Evolutionary conservation across 768 basidiomycete species (phyloP), one percentile per base, ranked within the genome.

Genomic region (Boletus sensibilis): DNA sequence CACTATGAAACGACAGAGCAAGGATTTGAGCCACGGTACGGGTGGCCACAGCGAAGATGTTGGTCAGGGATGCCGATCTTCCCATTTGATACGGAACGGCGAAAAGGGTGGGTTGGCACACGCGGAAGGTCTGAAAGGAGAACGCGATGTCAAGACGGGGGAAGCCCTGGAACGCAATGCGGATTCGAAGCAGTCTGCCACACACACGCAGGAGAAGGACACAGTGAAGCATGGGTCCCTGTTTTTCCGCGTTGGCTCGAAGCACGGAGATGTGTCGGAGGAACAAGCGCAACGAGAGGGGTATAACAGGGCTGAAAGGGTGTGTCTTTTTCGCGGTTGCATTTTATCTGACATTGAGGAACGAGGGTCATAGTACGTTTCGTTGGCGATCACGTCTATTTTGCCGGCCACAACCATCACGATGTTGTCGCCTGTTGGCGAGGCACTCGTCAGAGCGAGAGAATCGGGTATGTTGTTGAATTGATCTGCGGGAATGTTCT

Each of bases 301-400:
- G 56, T 56, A 76, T 69, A 18, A 58, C 63, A 53, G 65, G 68
- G 61, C 77, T 64, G 53, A 64, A 67, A 62, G 53, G 59, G 66
- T 64, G 31, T 14, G 52, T 53, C 27, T 16, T 35, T n/a, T 46
- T 42, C 2, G 3, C 21, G 5, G 2, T 33, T 31, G 27, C 7
- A 1, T 43, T 39, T 43, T 25, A 16, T 27, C n/a, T 2, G 11
- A 25, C 8, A 29, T 29, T 55, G 39, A 57, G 6, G 14, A 14
- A 37, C 1, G 2, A 6, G 13, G 11, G 2, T 21, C 1, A 31
- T 23, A 70, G 68, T 66, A 52, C 5, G 70, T 70, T 39, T 68
- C 68, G 7, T 27, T 68, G 33, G 68, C 70, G 0, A 52, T 72
- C 23, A 70, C 55, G 12, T 70, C 68, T 16, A 70, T 70, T n/a